These are phyloP conservation scores for Paramecium octaurelia DNA, from an alignment of 73 alveolate genomes.

Conservation along the genomic window DNA sequence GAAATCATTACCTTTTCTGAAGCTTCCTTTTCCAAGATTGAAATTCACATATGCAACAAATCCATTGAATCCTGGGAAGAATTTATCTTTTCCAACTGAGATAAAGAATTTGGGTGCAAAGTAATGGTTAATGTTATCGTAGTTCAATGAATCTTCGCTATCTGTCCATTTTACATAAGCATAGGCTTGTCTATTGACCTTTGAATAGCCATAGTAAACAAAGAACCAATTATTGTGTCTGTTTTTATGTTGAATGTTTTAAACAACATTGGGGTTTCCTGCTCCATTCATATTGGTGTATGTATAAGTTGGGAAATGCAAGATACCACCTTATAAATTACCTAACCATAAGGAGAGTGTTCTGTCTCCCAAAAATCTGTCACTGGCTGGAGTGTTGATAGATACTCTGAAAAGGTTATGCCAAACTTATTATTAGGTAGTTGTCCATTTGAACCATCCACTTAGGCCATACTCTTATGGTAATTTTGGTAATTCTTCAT, in stretches of 20 bases:
- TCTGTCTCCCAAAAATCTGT: conserved; percentile 42
- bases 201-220: conserved; percentile 31
- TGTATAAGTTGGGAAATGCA: conserved; percentile 30
- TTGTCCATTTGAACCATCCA: conserved; percentile 40
- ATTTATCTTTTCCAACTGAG: conserved; percentile 22
- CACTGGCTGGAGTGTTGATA: conserved; percentile 3
- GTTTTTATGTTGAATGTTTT: conserved; percentile 16
- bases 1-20: conserved; percentile 40
- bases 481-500: not conserved
- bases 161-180: conserved; percentile 48
- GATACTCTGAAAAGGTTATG: conserved; percentile 34
- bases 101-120: conserved; percentile 22
- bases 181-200: not conserved
- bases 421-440: conserved; percentile 12
- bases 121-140: conserved; percentile 13
- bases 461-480: conserved; percentile 43
- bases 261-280: not conserved
- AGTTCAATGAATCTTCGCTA: conserved; percentile 13
- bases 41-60: not conserved
- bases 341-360: conserved; percentile 47
- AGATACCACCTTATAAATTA: not conserved
- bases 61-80: conserved; percentile 37
- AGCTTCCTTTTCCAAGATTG: conserved; percentile 37
- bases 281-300: conserved; percentile 29
- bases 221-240: conserved; percentile 47